A percentile compares a stretch with the other conserved stretches of the same genome.
Evolutionary conservation across 2,329 filamentous ascomycete genomes (phyloP).

Genomic region (Didymella pomorum): DNA sequence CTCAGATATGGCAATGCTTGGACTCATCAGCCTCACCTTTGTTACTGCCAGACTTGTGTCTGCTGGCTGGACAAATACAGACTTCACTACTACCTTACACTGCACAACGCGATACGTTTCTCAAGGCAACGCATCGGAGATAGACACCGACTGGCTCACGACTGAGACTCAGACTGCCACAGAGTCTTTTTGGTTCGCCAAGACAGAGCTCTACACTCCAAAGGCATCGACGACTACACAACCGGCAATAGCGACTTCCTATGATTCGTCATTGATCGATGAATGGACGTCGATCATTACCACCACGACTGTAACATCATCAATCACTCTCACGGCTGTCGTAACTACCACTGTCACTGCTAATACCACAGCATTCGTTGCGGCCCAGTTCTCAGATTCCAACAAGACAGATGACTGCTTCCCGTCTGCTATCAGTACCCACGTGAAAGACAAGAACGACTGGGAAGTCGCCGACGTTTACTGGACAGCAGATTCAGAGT

Average conservation of each 20-base stretch:
- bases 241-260: background rate
- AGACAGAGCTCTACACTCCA: background rate
- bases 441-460: background rate
- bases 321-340: background rate
- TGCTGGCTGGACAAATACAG: background rate
- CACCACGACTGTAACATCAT: background rate
- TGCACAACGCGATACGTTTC: background rate
- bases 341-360: background rate
- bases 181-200: background rate
- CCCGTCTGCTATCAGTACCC: background rate
- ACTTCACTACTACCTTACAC: background rate
- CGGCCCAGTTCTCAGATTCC: background rate
- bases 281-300: background rate
- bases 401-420: background rate
- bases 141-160: background rate
- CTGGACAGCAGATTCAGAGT: background rate
- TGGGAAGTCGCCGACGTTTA: background rate
- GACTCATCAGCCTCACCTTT: background rate
- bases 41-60: background rate
- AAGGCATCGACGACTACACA: background rate
- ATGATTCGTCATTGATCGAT: background rate
- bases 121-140: background rate
- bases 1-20: background rate
- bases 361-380: background rate
- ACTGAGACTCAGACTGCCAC: background rate